These are phyloP conservation scores for Tetrahymena borealis DNA, from an alignment of 73 alveolate species.

Conservation along the genomic window DNA sequence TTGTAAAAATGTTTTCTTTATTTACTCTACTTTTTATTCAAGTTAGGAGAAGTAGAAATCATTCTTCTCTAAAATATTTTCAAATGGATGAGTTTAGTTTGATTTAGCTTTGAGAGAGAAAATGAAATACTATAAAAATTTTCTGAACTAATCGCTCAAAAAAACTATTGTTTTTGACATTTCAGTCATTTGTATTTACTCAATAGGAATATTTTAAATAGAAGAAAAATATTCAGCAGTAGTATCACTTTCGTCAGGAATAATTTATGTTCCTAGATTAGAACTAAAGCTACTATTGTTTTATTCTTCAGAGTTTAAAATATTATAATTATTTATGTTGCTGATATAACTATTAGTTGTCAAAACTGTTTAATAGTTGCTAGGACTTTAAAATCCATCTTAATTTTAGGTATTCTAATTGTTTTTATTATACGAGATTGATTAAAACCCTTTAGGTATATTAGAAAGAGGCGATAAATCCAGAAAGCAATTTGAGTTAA, in stretches of 20 bases:
- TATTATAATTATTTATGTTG: background rate
- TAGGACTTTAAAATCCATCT: too few relatives aligned
- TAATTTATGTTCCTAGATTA: background rate
- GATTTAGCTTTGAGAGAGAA: background rate
- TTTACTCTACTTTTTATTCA: background rate
- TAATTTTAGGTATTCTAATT: too few relatives aligned
- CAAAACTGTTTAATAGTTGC: too few relatives aligned
- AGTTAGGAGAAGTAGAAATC: background rate
- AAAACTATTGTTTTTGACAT: background rate
- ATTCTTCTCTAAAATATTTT: background rate
- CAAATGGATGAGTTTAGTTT: background rate
- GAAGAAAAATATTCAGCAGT: background rate
- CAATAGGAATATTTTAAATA: background rate
- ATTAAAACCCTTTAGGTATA: background rate
- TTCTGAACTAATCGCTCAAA: background rate
- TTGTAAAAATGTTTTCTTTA: background rate
- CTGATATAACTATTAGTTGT: background rate
- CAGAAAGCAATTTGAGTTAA: background rate
- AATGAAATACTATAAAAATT: background rate
- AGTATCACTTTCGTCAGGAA: background rate
- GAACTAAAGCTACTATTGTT: background rate
- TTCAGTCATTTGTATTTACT: background rate
- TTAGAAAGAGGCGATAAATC: background rate
- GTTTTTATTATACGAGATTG: too few relatives aligned
- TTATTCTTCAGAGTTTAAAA: background rate